Conservation (phyloP, 768 basidiomycete species). For the Cubamyces lactineus region DNA sequence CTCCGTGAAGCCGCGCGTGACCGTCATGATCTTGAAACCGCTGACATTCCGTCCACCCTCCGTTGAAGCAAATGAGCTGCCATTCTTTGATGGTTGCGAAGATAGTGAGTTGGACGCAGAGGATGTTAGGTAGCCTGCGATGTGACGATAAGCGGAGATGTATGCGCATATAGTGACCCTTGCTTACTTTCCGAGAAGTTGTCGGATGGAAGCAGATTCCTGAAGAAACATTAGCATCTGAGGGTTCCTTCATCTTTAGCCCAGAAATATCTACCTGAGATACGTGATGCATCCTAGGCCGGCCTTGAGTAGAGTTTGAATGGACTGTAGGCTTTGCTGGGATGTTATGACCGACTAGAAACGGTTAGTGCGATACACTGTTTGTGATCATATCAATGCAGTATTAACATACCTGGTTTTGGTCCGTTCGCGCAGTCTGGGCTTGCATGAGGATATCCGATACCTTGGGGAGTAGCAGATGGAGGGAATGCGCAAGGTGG, state of each 20-base stretch:
- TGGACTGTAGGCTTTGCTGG: constrained; percentile 68
- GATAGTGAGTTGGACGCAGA: constrained; percentile 38
- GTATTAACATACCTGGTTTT: constrained; percentile 30
- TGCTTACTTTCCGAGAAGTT: constrained; percentile 70
- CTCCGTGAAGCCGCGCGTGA: constrained; percentile 76
- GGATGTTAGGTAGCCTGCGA: constrained; percentile 58
- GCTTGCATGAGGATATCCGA: constrained; percentile 41
- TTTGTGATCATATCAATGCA: background rate
- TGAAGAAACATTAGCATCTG: constrained; percentile 32
- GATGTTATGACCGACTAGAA: constrained; percentile 35
- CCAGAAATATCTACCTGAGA: constrained; percentile 51
- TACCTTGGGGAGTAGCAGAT: background rate
- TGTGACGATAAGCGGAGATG: background rate
- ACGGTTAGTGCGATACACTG: background rate
- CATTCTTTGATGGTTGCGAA: constrained; percentile 35
- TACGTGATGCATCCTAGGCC: constrained; percentile 80
- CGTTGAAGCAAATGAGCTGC: constrained; percentile 42
- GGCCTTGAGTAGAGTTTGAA: constrained; percentile 73
- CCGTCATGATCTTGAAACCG: constrained; percentile 71
- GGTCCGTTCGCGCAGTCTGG: constrained; percentile 35
- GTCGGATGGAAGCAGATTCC: constrained; percentile 77
- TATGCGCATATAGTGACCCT: constrained; percentile 14
- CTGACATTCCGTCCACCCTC: constrained; percentile 50
- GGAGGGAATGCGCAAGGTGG: background rate
- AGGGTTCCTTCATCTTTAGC: constrained; percentile 14